Evolutionary conservation across 2,329 filamentous ascomycete species (phyloP).

Genomic region (Penicillium sp.): DNA sequence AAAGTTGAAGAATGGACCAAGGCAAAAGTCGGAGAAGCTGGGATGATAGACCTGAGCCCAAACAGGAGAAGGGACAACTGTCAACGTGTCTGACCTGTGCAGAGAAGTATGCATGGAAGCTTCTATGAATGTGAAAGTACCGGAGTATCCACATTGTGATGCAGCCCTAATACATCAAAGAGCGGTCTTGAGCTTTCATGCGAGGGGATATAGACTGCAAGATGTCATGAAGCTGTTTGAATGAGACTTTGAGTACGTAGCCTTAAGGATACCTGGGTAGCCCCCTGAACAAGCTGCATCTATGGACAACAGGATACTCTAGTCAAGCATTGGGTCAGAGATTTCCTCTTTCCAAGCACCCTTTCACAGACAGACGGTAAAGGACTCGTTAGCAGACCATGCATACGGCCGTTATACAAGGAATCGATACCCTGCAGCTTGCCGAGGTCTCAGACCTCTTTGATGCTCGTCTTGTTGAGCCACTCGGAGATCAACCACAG

Average conservation of each 20-base stretch:
- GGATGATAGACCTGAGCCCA: conserved; percentile 4
- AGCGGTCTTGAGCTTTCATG: conserved; percentile 10
- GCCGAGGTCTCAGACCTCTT: conserved; percentile 32
- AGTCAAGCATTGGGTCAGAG: conserved; percentile 17
- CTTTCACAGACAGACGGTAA: conserved; percentile 10
- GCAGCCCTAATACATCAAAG: conserved; percentile 7
- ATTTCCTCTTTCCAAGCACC: conserved; percentile 13
- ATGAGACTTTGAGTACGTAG: neutral
- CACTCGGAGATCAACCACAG: conserved; percentile 16
- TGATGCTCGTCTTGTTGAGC: conserved; percentile 23
- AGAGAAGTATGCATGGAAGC: conserved; percentile 34
- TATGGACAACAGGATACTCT: neutral
- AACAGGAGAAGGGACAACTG: conserved; percentile 7
- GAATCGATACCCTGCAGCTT: conserved; percentile 27
- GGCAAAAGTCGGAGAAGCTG: conserved; percentile 9
- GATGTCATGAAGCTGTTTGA: neutral
- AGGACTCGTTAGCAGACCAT: conserved; percentile 22
- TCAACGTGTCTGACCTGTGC: conserved; percentile 25
- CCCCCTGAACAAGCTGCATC: neutral
- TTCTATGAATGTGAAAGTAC: conserved; percentile 19
- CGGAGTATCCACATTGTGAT: conserved; percentile 5
- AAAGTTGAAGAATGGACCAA: conserved; percentile 11
- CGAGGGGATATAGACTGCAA: neutral
- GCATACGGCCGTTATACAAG: conserved; percentile 28
- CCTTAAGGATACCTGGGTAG: neutral